These are phyloP conservation scores for Thalassiosira livingstoniorum DNA, from an alignment of 352 stramenopile species.

Conservation along the genomic window DNA sequence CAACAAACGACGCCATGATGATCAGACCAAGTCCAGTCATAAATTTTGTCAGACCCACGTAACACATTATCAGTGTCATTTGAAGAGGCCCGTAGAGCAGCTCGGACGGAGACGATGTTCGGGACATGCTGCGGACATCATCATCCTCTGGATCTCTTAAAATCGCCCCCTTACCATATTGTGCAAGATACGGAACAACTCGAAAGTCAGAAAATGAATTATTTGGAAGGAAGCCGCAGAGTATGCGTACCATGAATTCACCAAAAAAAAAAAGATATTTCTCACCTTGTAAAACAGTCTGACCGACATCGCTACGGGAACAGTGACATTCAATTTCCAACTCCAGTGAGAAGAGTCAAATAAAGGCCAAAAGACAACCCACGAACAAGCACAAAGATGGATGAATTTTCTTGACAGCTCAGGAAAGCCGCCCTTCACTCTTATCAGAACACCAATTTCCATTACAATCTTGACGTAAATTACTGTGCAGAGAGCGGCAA, in stretches of 20 bases:
- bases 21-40: constrained; percentile 64
- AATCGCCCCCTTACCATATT: constrained; percentile 57
- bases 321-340: constrained; percentile 76
- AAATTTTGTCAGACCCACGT: constrained; percentile 69
- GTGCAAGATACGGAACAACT: neutral
- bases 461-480: constrained; percentile 71
- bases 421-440: constrained; percentile 25
- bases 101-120: constrained; percentile 74
- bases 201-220: neutral
- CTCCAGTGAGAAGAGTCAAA: constrained; percentile 72
- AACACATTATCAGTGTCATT: constrained; percentile 69
- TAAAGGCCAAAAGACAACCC: constrained; percentile 77
- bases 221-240: neutral
- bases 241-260: neutral
- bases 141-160: constrained; percentile 75
- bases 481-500: constrained; percentile 59
- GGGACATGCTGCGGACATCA: constrained; percentile 72
- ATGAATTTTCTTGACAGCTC: constrained; percentile 64
- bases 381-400: constrained; percentile 63
- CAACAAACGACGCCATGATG: constrained; percentile 74
- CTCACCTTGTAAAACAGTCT: constrained; percentile 76
- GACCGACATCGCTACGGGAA: constrained; percentile 63
- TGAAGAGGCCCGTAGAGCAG: constrained; percentile 75
- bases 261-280: neutral
- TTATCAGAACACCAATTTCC: constrained; percentile 58